Conservation (phyloP, 306 rosid species). For the Prunus armeniaca region DNA sequence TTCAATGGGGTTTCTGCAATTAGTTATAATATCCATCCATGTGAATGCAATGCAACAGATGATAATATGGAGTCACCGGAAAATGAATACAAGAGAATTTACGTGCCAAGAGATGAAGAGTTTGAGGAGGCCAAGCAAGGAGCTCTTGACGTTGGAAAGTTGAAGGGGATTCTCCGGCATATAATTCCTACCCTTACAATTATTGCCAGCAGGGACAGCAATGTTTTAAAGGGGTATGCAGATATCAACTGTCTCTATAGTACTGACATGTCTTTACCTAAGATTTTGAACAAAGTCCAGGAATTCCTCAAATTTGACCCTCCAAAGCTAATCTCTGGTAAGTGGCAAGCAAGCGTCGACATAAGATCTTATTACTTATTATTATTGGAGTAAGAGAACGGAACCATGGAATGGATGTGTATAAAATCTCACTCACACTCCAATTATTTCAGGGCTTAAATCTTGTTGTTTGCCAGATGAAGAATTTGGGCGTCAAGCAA, state of each 20-base stretch:
- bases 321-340: slow-evolving; percentile 33
- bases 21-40: too few species aligned
- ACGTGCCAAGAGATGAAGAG: slow-evolving; percentile 54
- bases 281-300: slow-evolving; percentile 16
- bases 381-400: too few species aligned
- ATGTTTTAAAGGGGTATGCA: neutral
- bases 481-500: slow-evolving; percentile 45
- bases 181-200: slow-evolving; percentile 23
- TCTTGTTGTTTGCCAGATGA: slow-evolving; percentile 31
- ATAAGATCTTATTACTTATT: too few species aligned
- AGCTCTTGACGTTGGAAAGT: slow-evolving; percentile 34
- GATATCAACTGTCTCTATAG: slow-evolving; percentile 24
- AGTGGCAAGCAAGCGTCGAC: neutral
- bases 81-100: slow-evolving; percentile 17
- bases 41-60: slow-evolving; percentile 2
- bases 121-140: slow-evolving; percentile 29
- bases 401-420: neutral
- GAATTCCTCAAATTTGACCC: slow-evolving; percentile 37
- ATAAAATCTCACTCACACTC: neutral
- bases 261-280: neutral
- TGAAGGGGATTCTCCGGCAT: slow-evolving; percentile 22
- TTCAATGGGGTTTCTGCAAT: neutral
- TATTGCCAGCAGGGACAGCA: slow-evolving; percentile 11
- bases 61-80: slow-evolving; percentile 29
- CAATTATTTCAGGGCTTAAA: slow-evolving; percentile 28